Evolutionary conservation across 352 stramenopile genomes (phyloP), one percentile per base, ranked within the genome.

Genomic region (Halophytophthora batemanensis): DNA sequence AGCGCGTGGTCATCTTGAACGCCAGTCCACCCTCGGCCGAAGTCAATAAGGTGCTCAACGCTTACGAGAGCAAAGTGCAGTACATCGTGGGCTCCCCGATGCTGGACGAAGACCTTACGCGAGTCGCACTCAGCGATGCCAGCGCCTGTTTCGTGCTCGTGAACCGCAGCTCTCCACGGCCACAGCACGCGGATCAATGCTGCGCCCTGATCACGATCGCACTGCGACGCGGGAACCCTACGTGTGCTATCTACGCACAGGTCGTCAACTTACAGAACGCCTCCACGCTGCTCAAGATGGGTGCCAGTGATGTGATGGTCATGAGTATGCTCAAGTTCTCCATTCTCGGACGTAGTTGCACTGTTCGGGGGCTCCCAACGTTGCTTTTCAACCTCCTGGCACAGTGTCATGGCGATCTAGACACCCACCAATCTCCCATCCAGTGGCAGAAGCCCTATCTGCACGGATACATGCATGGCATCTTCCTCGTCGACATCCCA

Each of bases 41-140:
- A 17, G 74, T 93, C 22, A 87, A 85, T 50, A 89, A 87, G 53
- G 68, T 90, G 18, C 58, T 93, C n/a, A 85, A 91, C 42, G 39
- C 54, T 2, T 60, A 90, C 13, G 85, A 91, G 19, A 86, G 68
- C 46, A 90, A 87, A 33, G 77, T 87, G 19, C 82, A 89, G 47
- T 95, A 95, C 47, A 81, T 95, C 21, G 79, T 92, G 19, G 85
- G 85, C 0, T 93, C 73, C 0, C 81, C 83, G 0, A 74, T 94
- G 70, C 67, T 87, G 6, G 82, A 93, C 34, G 71, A 88, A 45
- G 82, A 95, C 37, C 60, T 95, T 14, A 60, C 68, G 0, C 77
- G 82, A 22, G 83, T 77, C 5, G 64, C 82, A 10, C 42, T 92
- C 18, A 59, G 70, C 17, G 59, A 64, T 37, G 75, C 72, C 2